These are phyloP conservation scores for Aspergillus eucalypticola DNA, from an alignment of 2,329 filamentous ascomycete genomes.

Conservation along the genomic window DNA sequence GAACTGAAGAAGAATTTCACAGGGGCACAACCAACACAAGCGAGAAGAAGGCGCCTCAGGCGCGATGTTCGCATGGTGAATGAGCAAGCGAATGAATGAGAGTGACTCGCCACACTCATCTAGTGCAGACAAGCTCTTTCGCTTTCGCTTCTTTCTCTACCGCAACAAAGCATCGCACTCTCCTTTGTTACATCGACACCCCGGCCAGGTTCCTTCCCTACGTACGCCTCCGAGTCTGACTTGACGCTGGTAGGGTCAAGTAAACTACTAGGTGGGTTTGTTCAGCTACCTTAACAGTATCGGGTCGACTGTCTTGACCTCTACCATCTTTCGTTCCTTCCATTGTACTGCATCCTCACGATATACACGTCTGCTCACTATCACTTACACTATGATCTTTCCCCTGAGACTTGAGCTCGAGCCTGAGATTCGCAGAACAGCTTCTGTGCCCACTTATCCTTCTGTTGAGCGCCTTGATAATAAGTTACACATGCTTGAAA, in stretches of 20 bases:
- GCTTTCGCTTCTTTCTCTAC: neutral
- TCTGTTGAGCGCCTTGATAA: neutral
- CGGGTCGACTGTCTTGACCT: neutral
- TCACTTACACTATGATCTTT: neutral
- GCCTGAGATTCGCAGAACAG: neutral
- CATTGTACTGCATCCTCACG: neutral
- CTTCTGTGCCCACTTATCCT: neutral
- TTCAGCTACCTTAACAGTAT: neutral
- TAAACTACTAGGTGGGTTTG: neutral
- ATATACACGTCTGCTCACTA: neutral
- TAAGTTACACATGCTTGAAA: neutral
- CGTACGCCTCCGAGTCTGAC: neutral
- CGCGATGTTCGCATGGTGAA: neutral
- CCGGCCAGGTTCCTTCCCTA: constrained; percentile 1
- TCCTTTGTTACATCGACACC: constrained; percentile 1
- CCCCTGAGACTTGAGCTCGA: neutral
- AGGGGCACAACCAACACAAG: neutral
- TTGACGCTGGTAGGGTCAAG: neutral
- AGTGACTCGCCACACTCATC: neutral
- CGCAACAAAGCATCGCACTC: neutral
- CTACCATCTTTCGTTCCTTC: neutral
- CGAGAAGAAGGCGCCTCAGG: neutral
- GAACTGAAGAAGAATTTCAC: neutral
- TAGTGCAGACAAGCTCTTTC: neutral
- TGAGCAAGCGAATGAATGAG: neutral